Evolutionary conservation across 768 basidiomycete species (phyloP).

Genomic region (Pleurotus cornucopiae): DNA sequence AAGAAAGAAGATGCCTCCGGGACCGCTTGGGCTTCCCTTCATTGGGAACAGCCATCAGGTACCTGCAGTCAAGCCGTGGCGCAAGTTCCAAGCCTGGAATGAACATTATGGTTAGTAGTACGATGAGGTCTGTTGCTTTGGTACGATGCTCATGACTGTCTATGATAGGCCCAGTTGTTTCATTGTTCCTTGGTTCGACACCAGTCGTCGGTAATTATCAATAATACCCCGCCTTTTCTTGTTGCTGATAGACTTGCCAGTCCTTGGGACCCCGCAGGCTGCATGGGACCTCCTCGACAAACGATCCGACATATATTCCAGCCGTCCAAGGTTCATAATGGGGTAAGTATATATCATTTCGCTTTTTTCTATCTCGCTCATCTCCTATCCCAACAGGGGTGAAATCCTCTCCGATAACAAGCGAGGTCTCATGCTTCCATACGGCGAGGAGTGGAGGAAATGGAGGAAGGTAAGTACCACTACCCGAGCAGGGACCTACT

Average conservation of each 20-base stretch:
- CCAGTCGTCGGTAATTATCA: constrained; percentile 32
- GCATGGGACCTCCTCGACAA: constrained; percentile 46
- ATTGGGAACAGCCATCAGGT: constrained; percentile 44
- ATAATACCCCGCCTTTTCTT: neutral
- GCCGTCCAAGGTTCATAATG: constrained; percentile 42
- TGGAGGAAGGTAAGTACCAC: constrained; percentile 39
- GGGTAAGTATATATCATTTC: constrained; percentile 20
- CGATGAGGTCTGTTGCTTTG: neutral
- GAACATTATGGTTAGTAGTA: constrained; percentile 33
- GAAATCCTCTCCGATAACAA: constrained; percentile 43
- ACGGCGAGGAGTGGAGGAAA: constrained; percentile 40
- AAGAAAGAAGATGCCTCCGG: constrained; percentile 39
- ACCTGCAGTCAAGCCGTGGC: constrained; percentile 42
- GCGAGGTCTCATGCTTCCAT: constrained; percentile 41
- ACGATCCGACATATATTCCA: constrained; percentile 42
- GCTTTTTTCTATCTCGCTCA: neutral
- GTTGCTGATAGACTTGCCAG: constrained; percentile 14
- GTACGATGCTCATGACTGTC: neutral
- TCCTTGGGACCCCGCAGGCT: constrained; percentile 40
- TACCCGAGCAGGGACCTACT: neutral
- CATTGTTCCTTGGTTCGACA: constrained; percentile 36
- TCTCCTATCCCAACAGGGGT: constrained; percentile 19
- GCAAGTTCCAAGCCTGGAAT: constrained; percentile 44
- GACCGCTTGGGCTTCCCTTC: constrained; percentile 38
- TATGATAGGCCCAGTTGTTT: constrained; percentile 32